These are phyloP conservation scores for Oropetium thomaeum DNA, from an alignment of 176 grass and related monocot species.

Conservation along the genomic window DNA sequence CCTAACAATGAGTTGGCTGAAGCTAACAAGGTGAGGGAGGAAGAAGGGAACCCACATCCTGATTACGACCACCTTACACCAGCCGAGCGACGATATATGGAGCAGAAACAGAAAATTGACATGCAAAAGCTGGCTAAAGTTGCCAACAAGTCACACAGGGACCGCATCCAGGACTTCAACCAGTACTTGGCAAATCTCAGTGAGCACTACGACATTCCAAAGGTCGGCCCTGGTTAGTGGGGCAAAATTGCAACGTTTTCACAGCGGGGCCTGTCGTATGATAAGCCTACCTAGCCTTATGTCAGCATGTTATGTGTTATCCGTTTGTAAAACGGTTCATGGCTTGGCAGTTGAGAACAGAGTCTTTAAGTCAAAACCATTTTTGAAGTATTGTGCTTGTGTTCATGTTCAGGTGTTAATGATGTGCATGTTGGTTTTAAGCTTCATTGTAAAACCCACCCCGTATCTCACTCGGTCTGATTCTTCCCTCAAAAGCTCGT, in stretches of 20 bases:
- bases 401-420: no score
- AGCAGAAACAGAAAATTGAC: conserved; percentile 79
- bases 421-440: not conserved
- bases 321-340: not conserved
- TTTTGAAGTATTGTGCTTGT: not conserved
- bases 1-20: conserved; percentile 39
- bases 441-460: no score
- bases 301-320: not conserved
- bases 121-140: conserved; percentile 67
- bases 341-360: not conserved
- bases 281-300: not conserved
- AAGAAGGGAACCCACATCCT: conserved; percentile 40
- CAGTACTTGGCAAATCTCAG: conserved; percentile 84
- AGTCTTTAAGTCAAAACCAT: not conserved
- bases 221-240: conserved; percentile 84
- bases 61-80: conserved; percentile 65
- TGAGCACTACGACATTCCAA: conserved; percentile 95
- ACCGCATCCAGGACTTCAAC: conserved; percentile 84
- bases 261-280: not conserved
- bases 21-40: conserved; percentile 42
- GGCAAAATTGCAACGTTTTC: not conserved
- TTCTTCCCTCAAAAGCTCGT: no score
- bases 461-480: no score
- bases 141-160: conserved; percentile 74
- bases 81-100: conserved; percentile 70